Evolutionary conservation across 345 rosid species (phyloP), one percentile per base, ranked within the genome.

Genomic region (Syzygium grande): DNA sequence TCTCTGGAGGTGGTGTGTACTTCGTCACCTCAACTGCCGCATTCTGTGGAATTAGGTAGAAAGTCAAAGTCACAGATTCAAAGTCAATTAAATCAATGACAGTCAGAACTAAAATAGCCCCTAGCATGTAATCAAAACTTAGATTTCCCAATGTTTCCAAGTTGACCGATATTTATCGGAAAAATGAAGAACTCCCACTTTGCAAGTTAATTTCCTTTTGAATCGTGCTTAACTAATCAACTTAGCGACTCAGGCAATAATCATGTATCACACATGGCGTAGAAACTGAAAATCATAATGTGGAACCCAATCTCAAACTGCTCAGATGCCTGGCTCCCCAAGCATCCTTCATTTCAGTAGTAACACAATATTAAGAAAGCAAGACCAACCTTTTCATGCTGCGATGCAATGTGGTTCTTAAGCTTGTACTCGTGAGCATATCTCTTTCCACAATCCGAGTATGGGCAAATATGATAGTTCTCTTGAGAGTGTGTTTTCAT

Each of bases 401-500:
- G 96, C 52, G 96, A 91, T 86, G 94, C 43, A 86, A 98, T 89
- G 86, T 98, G 99, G 92, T 96, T 98, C 92, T 94, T 95, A 23
- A 98, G 92, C 94, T 98, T 96, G 95, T 98, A 98, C 87, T 98
- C 99, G 78, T 98, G 98, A 89, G 99, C 99, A 88, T 95, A 96
- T 95, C 99, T 92, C 96, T 98, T 98, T 88, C 98, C 99, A 92
- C 99, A 98, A 53, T 95, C 98, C 54, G 92, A 88, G 86, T 91
- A 95, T 27, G 98, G 99, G 88, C 99, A 98, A 91, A 95, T 91
- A 90, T 98, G 99, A 90, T 98, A 96, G 91, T 96, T 98, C 91
- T 98, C 99, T 90, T 96, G 99, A 59, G 98, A 95, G 91, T 98
- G 99, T 79, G 99, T 98, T 93, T 96, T 98, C 99, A 96, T 98